A percentile compares a stretch with the other conserved stretches of the same genome.
These are phyloP conservation scores for Dactylellina cionopaga DNA, from an alignment of 2,329 filamentous ascomycete species.

Conservation along the genomic window DNA sequence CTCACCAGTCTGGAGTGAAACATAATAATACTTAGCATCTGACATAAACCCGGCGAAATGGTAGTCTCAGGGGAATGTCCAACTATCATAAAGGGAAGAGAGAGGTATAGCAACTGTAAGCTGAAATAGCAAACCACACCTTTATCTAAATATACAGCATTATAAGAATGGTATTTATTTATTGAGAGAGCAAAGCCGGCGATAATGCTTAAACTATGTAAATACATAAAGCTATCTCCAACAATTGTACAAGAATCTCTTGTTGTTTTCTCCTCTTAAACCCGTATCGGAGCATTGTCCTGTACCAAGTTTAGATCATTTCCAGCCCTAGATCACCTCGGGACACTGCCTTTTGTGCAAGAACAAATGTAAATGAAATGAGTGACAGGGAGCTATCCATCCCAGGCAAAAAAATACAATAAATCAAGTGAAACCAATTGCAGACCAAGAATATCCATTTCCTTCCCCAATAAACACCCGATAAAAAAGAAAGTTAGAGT, in stretches of 20 bases:
- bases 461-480: conserved; percentile 20
- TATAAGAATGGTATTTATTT: not conserved
- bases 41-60: no score
- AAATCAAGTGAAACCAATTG: not conserved
- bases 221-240: not conserved
- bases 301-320: no score
- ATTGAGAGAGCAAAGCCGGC: not conserved
- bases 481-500: conserved; percentile 1
- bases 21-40: no score
- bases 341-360: no score
- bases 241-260: not conserved
- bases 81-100: no score
- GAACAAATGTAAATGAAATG: not conserved
- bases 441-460: not conserved
- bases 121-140: no score
- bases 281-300: not conserved
- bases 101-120: no score
- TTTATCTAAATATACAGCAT: not conserved
- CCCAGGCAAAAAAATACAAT: not conserved
- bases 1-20: conserved; percentile 55
- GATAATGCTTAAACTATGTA: not conserved
- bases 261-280: not conserved
- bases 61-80: no score
- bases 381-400: not conserved
- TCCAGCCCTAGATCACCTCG: no score